These are phyloP conservation scores for Pyronema domesticum DNA, from an alignment of 495 filamentous ascomycete species.

Conservation along the genomic window DNA sequence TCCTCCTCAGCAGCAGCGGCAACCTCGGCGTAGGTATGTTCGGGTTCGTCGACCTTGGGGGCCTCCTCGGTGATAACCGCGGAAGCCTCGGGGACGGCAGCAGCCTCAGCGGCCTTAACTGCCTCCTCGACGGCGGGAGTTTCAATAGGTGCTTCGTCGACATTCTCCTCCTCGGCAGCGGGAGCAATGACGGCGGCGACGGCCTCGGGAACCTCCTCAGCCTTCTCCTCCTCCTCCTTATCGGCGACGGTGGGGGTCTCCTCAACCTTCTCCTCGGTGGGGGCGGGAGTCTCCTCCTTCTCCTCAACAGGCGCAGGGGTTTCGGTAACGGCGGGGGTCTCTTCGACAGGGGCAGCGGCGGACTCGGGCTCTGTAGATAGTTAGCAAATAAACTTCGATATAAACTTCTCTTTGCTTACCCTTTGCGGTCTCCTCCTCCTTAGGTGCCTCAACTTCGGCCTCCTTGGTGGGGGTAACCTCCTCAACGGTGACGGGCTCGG, in stretches of 20 bases:
- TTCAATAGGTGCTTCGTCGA: neutral
- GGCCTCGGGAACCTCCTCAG: neutral
- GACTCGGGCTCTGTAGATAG: conserved; percentile 1
- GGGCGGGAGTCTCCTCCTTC: neutral
- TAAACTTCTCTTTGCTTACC: neutral
- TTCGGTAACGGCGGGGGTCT: conserved; percentile 10
- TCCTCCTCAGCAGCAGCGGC: conserved; percentile 15
- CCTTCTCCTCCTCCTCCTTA: conserved; percentile 4
- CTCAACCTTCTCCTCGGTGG: neutral
- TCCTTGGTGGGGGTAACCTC: conserved; percentile 6
- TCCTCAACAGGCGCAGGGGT: conserved; percentile 5
- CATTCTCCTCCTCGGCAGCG: neutral
- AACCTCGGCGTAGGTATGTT: conserved; percentile 14
- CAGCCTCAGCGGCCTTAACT: too few species aligned
- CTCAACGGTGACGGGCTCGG: neutral
- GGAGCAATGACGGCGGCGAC: too few species aligned
- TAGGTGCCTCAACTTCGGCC: conserved; percentile 16
- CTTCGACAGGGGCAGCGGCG: conserved; percentile 6
- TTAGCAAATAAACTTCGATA: neutral
- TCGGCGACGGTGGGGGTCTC: conserved; percentile 9
- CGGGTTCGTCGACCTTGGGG: conserved; percentile 6
- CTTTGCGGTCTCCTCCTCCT: conserved; percentile 8
- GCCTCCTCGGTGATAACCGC: neutral
- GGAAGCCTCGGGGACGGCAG: neutral
- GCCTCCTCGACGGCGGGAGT: neutral